Conservation (phyloP, 495 filamentous ascomycete species). For the Penicillium tannophilum region DNA sequence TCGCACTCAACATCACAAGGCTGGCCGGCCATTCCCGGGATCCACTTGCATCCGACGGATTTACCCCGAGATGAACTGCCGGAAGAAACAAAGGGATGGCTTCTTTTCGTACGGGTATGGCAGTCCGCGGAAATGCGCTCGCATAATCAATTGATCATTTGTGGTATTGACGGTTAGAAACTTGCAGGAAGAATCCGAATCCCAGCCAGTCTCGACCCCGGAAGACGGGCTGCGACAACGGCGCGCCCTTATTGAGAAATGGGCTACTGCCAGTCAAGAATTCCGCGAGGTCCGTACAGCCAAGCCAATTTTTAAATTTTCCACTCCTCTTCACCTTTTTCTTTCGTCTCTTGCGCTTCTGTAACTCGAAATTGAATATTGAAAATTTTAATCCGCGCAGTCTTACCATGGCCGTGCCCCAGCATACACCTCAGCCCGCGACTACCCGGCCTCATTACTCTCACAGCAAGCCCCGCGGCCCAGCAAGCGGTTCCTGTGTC, state of each 20-base stretch:
- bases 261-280: slow-evolving; percentile 19
- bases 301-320: too few species aligned
- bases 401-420: slow-evolving; percentile 5
- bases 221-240: slow-evolving; percentile 19
- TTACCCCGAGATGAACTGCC: slow-evolving; percentile 14
- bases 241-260: slow-evolving; percentile 19
- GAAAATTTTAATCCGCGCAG: too few species aligned
- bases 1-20: slow-evolving; percentile 7
- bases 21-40: slow-evolving; percentile 21
- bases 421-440: neutral
- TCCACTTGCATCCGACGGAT: slow-evolving; percentile 17
- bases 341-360: too few species aligned
- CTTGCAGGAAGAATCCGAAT: slow-evolving; percentile 19
- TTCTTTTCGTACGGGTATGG: slow-evolving; percentile 20
- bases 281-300: slow-evolving; percentile 21
- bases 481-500: neutral
- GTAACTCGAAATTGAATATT: too few species aligned
- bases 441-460: slow-evolving; percentile 2
- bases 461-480: neutral
- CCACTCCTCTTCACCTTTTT: too few species aligned
- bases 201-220: slow-evolving; percentile 11
- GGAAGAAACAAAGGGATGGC: slow-evolving; percentile 20
- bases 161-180: neutral
- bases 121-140: slow-evolving; percentile 7
- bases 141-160: neutral